Conservation (phyloP, 768 basidiomycete species). For the Galerina marginata region DNA sequence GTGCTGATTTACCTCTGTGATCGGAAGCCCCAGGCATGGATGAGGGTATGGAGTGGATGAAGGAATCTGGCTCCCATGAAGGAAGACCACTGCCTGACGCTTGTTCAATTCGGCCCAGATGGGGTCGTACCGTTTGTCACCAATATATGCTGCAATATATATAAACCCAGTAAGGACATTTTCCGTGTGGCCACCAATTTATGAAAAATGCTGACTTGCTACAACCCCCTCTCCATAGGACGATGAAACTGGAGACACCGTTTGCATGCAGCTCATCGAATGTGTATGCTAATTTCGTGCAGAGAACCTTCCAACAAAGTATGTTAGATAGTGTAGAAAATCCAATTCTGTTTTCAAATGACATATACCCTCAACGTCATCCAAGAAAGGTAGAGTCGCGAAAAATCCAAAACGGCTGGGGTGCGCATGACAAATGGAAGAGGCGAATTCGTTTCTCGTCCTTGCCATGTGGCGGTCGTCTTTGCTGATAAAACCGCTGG, state of each 20-base stretch:
- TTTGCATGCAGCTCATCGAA: conserved; percentile 66
- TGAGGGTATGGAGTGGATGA: conserved; percentile 71
- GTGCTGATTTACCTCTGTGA: conserved; percentile 57
- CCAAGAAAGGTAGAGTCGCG: conserved; percentile 64
- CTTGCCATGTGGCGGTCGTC: conserved; percentile 50
- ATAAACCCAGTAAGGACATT: background rate
- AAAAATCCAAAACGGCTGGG: conserved; percentile 73
- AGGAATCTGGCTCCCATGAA: conserved; percentile 73
- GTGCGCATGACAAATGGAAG: conserved; percentile 51
- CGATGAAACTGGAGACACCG: conserved; percentile 69
- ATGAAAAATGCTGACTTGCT: conserved; percentile 49
- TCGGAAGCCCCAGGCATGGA: conserved; percentile 66
- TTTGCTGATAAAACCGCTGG: conserved; percentile 39
- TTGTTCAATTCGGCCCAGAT: conserved; percentile 75
- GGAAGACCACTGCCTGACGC: conserved; percentile 65
- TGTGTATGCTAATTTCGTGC: conserved; percentile 65
- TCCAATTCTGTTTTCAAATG: background rate
- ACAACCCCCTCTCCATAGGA: conserved; percentile 62
- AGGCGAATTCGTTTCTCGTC: conserved; percentile 51
- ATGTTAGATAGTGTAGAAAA: background rate
- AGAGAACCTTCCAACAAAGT: conserved; percentile 51
- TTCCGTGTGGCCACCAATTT: background rate
- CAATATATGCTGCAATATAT: conserved; percentile 61
- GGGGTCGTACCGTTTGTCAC: conserved; percentile 64
- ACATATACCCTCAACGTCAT: conserved; percentile 63